Conservation (phyloP, 2,329 filamentous ascomycete genomes). For the Fusarium udum region DNA sequence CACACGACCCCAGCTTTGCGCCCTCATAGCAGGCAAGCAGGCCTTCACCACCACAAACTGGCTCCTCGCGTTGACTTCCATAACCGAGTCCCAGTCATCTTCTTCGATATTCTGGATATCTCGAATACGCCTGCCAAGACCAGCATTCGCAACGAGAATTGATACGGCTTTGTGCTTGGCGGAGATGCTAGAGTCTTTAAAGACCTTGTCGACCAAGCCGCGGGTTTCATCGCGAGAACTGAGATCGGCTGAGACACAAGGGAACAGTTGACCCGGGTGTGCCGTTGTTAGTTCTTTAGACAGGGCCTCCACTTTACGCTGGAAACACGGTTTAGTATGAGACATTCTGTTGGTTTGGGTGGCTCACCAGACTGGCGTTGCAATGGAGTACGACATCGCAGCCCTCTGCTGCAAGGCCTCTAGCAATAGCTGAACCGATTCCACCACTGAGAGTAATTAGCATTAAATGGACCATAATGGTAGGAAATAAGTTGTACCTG, state of each 20-base stretch:
- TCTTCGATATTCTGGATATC: constrained; percentile 48
- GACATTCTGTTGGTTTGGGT: rapidly evolving
- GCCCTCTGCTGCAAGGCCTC: constrained; percentile 15
- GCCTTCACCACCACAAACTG: constrained; percentile 49
- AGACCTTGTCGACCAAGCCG: not conserved
- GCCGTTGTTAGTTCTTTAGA: not conserved
- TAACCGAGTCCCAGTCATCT: constrained; percentile 50
- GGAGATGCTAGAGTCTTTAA: not conserved
- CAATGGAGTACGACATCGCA: constrained; percentile 31
- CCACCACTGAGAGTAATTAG: constrained; percentile 6
- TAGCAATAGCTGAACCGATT: constrained; percentile 21
- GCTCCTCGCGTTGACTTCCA: constrained; percentile 48
- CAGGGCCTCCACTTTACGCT: constrained; percentile 24
- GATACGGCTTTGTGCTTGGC: constrained; percentile 39
- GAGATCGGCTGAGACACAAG: constrained; percentile 18
- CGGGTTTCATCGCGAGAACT: constrained; percentile 22
- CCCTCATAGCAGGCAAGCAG: constrained; percentile 46
- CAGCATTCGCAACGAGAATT: constrained; percentile 48
- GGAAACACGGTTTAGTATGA: not conserved
- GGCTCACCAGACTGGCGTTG: constrained; percentile 12
- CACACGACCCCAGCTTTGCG: constrained; percentile 46
- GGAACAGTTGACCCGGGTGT: constrained; percentile 5
- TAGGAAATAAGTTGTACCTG: constrained; percentile 1
- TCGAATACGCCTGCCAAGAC: constrained; percentile 46
- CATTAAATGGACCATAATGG: rapidly evolving